Evolutionary conservation across 306 rosid species (phyloP), one percentile per base, ranked within the genome.

Genomic region (Hippophae tibetana): DNA sequence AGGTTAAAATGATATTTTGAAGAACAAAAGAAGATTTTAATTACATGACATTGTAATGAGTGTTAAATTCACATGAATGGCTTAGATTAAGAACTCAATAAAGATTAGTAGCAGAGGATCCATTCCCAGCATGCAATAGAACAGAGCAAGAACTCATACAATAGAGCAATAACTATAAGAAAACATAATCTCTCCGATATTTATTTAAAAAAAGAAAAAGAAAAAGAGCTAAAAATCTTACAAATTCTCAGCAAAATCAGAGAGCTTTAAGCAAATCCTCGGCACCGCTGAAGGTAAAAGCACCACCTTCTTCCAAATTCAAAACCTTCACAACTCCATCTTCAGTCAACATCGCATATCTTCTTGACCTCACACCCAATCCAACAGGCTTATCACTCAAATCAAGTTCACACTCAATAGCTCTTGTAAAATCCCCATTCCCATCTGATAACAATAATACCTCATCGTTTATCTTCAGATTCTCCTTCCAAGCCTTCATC

Each of bases 231-330:
- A 31, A 31, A 31, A 31, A 31, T 31, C 38, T 31, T 31, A 31
- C 38, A 31, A 31, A 31, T 31, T 31, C 50, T 13, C 46, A 42
- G 56, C 25, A 27, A 26, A 62, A 13, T 79, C 71, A 89, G 41
- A 92, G 86, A 8, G 58, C 61, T 46, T 86, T 78, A 71, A 92
- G 95, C 8, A 92, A 61, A 38, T 92, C 94, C 50, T 92, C 95
- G 53, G 96, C 94, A n/a, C 95, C 76, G 12, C 96, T 85, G 76
- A 78, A 80, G 3, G 95, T 92, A 52, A 92, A 88, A 7, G 99
- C 93, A 12, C 99, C 99, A 2, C 99, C 99, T 78, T 92, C 99
- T 72, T 88, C 99, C 96, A 92, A 81, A 68, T 92, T 88, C 78
- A 92, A 79, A 54, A 88, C 60, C 85, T 88, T 92, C 0, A 92